These are phyloP conservation scores for Exutisphaerella laricina DNA, from an alignment of 2,329 filamentous ascomycete species.

Conservation along the genomic window DNA sequence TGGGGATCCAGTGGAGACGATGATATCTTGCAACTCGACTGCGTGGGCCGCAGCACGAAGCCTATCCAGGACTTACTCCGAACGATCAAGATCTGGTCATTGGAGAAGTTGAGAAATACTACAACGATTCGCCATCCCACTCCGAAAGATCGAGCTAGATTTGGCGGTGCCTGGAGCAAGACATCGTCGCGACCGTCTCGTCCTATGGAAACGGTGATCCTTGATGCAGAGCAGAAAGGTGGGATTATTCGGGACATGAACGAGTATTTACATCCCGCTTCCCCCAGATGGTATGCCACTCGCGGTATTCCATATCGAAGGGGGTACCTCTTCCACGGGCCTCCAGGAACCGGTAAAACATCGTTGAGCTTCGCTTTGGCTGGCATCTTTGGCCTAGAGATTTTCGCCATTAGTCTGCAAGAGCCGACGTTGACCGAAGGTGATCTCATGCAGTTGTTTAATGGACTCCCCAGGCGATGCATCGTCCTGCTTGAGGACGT, in stretches of 20 bases:
- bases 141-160: conserved; percentile 36
- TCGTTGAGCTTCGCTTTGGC: conserved; percentile 39
- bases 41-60: conserved; percentile 43
- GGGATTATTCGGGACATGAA: conserved; percentile 66
- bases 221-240: conserved; percentile 62
- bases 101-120: conserved; percentile 38
- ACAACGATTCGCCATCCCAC: conserved; percentile 45
- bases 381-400: conserved; percentile 43
- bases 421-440: conserved; percentile 71
- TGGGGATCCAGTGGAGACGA: conserved; percentile 31
- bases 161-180: conserved; percentile 37
- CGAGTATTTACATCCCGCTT: conserved; percentile 67
- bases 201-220: conserved; percentile 68
- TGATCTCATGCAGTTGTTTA: conserved; percentile 48
- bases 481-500: conserved; percentile 46
- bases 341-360: conserved; percentile 41
- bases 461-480: conserved; percentile 39
- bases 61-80: conserved; percentile 46
- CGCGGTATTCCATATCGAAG: conserved; percentile 80
- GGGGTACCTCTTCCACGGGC: conserved; percentile 76
- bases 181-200: conserved; percentile 55
- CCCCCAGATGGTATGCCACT: conserved; percentile 74
- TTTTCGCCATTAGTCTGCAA: conserved; percentile 43
- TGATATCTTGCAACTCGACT: conserved; percentile 42
- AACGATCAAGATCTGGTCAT: conserved; percentile 41